Percentiles rank a stretch among this genome's conserved stretches.
Conservation (phyloP, 2,329 filamentous ascomycete genomes). For the Didymellaceae sp. region DNA sequence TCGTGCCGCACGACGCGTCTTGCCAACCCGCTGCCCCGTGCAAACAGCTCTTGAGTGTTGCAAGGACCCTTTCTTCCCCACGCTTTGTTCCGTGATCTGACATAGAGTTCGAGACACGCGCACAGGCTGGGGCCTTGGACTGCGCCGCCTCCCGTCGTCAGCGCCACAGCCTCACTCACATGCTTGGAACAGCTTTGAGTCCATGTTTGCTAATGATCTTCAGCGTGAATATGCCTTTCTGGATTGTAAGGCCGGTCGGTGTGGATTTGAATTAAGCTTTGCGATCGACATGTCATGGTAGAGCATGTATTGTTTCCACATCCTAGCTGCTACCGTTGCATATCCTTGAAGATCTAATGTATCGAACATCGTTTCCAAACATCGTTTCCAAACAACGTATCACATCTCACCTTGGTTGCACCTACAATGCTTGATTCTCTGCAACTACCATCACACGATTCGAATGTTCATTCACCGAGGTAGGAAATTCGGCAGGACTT, state of each 20-base stretch:
- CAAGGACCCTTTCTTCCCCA: constrained; percentile 12
- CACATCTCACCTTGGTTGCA: too few species aligned
- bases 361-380: not conserved
- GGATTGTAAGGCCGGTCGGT: not conserved
- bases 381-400: not conserved
- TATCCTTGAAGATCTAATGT: not conserved
- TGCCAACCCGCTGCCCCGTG: constrained; percentile 5
- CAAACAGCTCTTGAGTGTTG: constrained; percentile 2
- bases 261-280: not conserved
- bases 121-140: not conserved
- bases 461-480: too few species aligned
- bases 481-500: not conserved
- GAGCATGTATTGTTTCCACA: not conserved
- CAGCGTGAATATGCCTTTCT: constrained; percentile 1
- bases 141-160: constrained; percentile 14
- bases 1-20: constrained; percentile 10
- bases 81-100: constrained; percentile 9
- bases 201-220: not conserved
- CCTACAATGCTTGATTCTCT: too few species aligned
- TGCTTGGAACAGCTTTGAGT: not conserved
- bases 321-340: not conserved
- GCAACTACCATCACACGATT: not conserved
- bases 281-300: not conserved
- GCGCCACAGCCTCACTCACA: constrained; percentile 6
- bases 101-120: constrained; percentile 10